phyloP scores from a whole-genome alignment of 1,284 basidiomycete genomes.

The Malassezia brasiliensis region DNA sequence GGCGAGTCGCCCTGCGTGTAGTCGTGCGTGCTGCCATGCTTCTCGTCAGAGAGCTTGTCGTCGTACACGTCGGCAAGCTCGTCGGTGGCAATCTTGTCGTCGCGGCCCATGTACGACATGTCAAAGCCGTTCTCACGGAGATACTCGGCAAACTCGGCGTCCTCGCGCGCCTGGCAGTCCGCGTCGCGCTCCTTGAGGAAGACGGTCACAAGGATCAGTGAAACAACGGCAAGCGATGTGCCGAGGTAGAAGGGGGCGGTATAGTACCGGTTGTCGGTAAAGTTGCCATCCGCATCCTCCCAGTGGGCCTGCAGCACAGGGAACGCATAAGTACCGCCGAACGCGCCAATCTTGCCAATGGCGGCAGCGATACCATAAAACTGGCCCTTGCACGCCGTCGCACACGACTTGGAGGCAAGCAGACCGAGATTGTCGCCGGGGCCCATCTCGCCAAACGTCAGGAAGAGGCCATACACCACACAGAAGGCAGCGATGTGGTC shows the following conservation, averaged over 20 bases:
- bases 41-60: neutral
- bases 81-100: neutral
- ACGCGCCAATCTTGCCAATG: conserved; percentile 61
- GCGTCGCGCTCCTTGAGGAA: conserved; percentile 65
- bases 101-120: conserved; percentile 28
- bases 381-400: conserved; percentile 31
- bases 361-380: conserved; percentile 56
- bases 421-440: conserved; percentile 41
- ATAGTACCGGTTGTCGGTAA: conserved; percentile 22
- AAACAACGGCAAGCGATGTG: conserved; percentile 63
- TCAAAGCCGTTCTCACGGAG: conserved; percentile 36
- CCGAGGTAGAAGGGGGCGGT: conserved; percentile 49
- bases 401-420: conserved; percentile 32
- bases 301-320: conserved; percentile 23
- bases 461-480: conserved; percentile 79
- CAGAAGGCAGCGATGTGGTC: conserved; percentile 31
- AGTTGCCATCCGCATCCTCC: conserved; percentile 7
- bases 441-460: conserved; percentile 71
- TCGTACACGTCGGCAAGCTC: neutral
- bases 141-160: conserved; percentile 54
- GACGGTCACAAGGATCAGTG: conserved; percentile 63
- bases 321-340: conserved; percentile 35
- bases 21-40: neutral
- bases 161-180: conserved; percentile 71
- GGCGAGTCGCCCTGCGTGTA: neutral